Conservation (phyloP, 2,329 filamentous ascomycete species). For the Blumeria hordei region DNA sequence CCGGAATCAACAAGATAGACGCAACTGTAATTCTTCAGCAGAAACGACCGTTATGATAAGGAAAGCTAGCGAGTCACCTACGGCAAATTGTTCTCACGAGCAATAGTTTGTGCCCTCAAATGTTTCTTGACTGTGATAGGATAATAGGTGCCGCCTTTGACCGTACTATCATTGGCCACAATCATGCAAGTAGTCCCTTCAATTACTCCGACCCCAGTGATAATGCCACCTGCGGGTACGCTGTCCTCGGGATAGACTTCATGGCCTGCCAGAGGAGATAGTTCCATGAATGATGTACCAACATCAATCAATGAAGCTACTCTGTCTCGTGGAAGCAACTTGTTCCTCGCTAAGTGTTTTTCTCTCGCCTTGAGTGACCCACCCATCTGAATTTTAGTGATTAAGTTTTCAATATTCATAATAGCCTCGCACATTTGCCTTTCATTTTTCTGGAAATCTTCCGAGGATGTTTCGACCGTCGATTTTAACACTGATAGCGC, state of each 20-base stretch:
- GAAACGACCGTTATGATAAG: not conserved
- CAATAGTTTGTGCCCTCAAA: slow-evolving; percentile 71
- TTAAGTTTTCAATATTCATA: slow-evolving; percentile 41
- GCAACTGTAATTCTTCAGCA: slow-evolving; percentile 27
- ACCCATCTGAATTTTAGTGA: slow-evolving; percentile 46
- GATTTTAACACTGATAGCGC: slow-evolving; percentile 63
- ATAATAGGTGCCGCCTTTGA: slow-evolving; percentile 94
- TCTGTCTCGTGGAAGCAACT: slow-evolving; percentile 84
- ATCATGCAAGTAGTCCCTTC: slow-evolving; percentile 83
- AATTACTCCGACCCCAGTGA: slow-evolving; percentile 76
- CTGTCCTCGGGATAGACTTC: slow-evolving; percentile 71
- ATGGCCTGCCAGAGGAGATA: slow-evolving; percentile 78
- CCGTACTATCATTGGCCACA: slow-evolving; percentile 86
- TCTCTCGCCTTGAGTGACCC: slow-evolving; percentile 61
- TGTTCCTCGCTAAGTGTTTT: slow-evolving; percentile 69
- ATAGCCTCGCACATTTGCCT: slow-evolving; percentile 53
- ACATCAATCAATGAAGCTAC: slow-evolving; percentile 72
- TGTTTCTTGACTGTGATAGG: slow-evolving; percentile 97
- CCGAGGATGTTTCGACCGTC: slow-evolving; percentile 49
- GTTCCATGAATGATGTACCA: slow-evolving; percentile 72
- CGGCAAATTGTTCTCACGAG: slow-evolving; percentile 60
- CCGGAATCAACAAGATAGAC: slow-evolving; percentile 94
- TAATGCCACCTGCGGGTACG: slow-evolving; percentile 71
- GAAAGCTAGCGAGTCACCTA: slow-evolving; percentile 17
- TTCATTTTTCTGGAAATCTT: slow-evolving; percentile 63